Percentiles rank a stretch among this genome's conserved stretches.
Evolutionary conservation across 2,329 filamentous ascomycete species (phyloP).

Genomic region (Neonectria ditissima): DNA sequence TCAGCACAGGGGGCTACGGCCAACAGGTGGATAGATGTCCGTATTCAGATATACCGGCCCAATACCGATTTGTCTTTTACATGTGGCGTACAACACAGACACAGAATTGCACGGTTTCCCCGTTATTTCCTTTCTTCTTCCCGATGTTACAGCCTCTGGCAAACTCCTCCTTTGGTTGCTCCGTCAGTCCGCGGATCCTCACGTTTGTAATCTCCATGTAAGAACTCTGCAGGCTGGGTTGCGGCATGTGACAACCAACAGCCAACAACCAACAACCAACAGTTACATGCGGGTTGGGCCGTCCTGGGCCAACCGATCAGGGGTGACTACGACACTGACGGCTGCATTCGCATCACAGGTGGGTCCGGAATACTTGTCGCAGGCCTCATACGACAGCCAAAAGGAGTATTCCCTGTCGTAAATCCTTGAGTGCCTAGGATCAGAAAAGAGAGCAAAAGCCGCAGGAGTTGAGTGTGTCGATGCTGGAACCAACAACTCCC

Average conservation of each 20-base stretch:
- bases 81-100: neutral
- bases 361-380: neutral
- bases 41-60: neutral
- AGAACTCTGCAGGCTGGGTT: neutral
- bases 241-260: neutral
- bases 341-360: slow-evolving; percentile 1
- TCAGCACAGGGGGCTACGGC: neutral
- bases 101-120: neutral
- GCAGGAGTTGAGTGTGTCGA: neutral
- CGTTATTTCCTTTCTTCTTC: neutral
- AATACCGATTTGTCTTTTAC: neutral
- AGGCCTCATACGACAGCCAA: neutral
- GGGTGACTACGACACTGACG: neutral
- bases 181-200: neutral
- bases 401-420: neutral
- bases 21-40: neutral
- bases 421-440: neutral
- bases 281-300: neutral
- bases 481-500: neutral
- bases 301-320: neutral
- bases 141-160: neutral
- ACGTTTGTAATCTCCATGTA: neutral
- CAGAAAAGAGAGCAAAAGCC: neutral
- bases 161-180: neutral
- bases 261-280: neutral